These are phyloP conservation scores for Polytrichum commune DNA, from an alignment of 225 moss, liverwort and hornwort genomes.

Conservation along the genomic window DNA sequence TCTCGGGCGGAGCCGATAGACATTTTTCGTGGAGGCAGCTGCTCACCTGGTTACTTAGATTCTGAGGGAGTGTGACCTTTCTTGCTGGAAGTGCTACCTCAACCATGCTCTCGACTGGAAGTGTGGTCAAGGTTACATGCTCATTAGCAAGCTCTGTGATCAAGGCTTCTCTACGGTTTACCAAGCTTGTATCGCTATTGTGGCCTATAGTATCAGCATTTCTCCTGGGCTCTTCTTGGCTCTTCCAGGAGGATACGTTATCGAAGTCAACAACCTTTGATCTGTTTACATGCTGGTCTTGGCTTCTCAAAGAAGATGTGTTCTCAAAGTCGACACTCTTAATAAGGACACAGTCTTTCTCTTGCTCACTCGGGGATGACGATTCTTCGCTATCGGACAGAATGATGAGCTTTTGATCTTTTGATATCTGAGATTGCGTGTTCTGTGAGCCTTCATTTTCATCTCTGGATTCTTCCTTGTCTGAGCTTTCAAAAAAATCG, in stretches of 20 bases:
- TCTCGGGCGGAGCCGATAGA: background rate
- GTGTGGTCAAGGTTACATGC: background rate
- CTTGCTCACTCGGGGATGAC: background rate
- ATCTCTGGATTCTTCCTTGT: background rate
- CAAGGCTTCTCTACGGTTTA: background rate
- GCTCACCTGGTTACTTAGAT: background rate
- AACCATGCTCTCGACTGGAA: background rate
- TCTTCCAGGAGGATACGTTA: conserved; percentile 8
- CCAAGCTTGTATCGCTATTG: background rate
- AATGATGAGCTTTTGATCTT: background rate
- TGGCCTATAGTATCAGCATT: background rate
- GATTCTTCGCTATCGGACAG: background rate
- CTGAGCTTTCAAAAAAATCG: conserved; percentile 19
- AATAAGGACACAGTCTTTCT: background rate
- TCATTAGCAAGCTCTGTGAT: conserved; percentile 3
- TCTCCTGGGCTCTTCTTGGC: conserved; percentile 7
- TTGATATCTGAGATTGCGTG: conserved; percentile 2
- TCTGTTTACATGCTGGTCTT: background rate
- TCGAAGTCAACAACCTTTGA: conserved; percentile 9
- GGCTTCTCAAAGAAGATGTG: background rate
- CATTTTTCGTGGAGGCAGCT: background rate
- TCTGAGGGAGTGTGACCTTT: background rate
- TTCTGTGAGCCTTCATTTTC: background rate
- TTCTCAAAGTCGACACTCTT: conserved; percentile 4
- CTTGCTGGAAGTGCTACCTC: background rate